phyloP scores from a whole-genome alignment of 345 rosid species.

The Streptanthus diversifolius region DNA sequence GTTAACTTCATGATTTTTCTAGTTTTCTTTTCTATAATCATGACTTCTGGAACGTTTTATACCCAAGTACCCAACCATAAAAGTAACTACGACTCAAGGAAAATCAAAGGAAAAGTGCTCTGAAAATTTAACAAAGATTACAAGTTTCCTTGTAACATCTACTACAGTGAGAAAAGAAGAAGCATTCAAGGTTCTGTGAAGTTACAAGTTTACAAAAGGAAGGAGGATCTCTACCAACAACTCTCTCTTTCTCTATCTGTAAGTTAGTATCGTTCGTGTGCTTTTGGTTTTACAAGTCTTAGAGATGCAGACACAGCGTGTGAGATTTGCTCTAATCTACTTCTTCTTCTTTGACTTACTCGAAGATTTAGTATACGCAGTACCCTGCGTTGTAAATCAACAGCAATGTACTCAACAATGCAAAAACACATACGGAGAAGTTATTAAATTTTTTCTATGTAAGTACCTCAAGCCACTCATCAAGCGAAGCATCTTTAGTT shows the following conservation, averaged over 20 bases:
- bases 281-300: background rate
- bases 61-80: background rate
- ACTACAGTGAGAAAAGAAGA: background rate
- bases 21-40: background rate
- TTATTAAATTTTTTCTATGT: background rate
- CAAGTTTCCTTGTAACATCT: background rate
- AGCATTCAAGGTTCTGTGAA: background rate
- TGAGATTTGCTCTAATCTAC: constrained; percentile 19
- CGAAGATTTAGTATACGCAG: constrained; percentile 53
- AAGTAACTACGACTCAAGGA: background rate
- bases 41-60: background rate
- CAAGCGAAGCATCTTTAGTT: constrained; percentile 62
- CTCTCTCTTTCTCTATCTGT: constrained; percentile 6
- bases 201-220: constrained; percentile 14
- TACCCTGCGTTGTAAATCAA: constrained; percentile 49
- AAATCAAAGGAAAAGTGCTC: background rate
- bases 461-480: constrained; percentile 90
- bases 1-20: background rate
- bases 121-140: background rate
- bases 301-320: background rate
- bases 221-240: constrained; percentile 20
- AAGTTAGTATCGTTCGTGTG: constrained; percentile 17
- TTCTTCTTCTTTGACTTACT: constrained; percentile 84
- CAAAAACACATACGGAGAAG: background rate
- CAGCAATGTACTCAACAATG: background rate